phyloP scores from a whole-genome alignment of 2,329 filamentous ascomycete species.

The Exophiala xenobiotica region DNA sequence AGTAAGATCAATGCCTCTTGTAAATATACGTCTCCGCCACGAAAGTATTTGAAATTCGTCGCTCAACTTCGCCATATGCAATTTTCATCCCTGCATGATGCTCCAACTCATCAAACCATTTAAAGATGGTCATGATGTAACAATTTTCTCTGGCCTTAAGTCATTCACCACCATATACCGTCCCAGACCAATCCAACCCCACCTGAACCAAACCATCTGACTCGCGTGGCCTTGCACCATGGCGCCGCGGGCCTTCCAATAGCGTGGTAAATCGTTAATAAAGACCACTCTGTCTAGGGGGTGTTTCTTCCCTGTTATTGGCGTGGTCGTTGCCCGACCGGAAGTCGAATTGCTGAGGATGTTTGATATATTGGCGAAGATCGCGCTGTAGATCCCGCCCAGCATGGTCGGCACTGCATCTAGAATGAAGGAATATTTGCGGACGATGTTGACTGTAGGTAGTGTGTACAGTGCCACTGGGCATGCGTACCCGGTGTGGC shows the following conservation, averaged over 20 bases:
- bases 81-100: too few relatives aligned
- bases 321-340: constrained; percentile 11
- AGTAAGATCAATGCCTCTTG: too few relatives aligned
- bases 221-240: constrained; percentile 90
- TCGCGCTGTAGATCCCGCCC: constrained; percentile 48
- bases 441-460: constrained; percentile 65
- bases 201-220: constrained; percentile 98
- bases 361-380: constrained; percentile 19
- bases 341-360: background rate
- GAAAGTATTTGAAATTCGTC: too few relatives aligned
- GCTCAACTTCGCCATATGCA: too few relatives aligned
- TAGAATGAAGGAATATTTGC: constrained; percentile 79
- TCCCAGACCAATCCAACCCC: constrained; percentile 88
- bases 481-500: constrained; percentile 62
- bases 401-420: constrained; percentile 73
- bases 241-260: constrained; percentile 71
- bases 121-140: constrained; percentile 25
- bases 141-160: constrained; percentile 60
- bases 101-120: background rate
- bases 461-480: constrained; percentile 87
- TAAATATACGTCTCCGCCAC: too few relatives aligned
- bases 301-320: constrained; percentile 35
- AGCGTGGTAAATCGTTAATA: constrained; percentile 64
- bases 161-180: constrained; percentile 97
- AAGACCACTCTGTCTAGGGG: constrained; percentile 63